phyloP scores from a whole-genome alignment of 2,329 filamentous ascomycete species.

The Beauveria caledonica region DNA sequence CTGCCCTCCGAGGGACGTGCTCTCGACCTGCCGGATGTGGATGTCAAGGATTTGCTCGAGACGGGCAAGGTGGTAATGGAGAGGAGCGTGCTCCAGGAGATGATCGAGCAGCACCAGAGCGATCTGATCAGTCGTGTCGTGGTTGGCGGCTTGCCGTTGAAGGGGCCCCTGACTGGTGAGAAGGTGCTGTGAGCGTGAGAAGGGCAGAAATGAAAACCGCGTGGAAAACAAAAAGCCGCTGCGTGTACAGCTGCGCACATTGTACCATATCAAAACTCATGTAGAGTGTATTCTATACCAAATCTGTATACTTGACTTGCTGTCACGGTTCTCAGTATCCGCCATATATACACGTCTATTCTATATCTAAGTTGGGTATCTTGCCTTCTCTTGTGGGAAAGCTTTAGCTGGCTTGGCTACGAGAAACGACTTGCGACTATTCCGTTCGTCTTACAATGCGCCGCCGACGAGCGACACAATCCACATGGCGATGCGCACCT shows the following conservation, averaged over 20 bases:
- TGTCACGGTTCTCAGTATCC: background rate
- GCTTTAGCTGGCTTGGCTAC: too few species aligned
- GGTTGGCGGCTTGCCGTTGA: slow-evolving; percentile 31
- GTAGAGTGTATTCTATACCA: slow-evolving; percentile 10
- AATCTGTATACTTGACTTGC: background rate
- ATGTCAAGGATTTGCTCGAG: slow-evolving; percentile 91
- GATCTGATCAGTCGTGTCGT: slow-evolving; percentile 48
- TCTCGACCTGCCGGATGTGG: slow-evolving; percentile 67
- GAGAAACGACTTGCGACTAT: too few species aligned
- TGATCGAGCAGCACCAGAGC: slow-evolving; percentile 65
- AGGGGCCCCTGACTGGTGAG: slow-evolving; percentile 29
- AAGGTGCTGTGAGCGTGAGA: slow-evolving; percentile 23
- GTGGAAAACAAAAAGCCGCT: background rate
- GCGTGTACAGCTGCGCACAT: background rate
- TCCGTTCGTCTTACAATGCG: slow-evolving; percentile 51
- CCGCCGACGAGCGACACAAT: slow-evolving; percentile 80
- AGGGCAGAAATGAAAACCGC: background rate
- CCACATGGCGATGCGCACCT: slow-evolving; percentile 89
- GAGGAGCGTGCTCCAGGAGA: slow-evolving; percentile 64
- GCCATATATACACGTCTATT: background rate
- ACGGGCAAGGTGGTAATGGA: slow-evolving; percentile 81
- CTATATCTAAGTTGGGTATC: slow-evolving; percentile 1
- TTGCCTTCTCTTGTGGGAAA: background rate
- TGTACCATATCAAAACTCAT: slow-evolving; percentile 8
- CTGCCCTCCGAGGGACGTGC: slow-evolving; percentile 60